These are phyloP conservation scores for Umbilicaria muhlenbergii DNA, from an alignment of 495 filamentous ascomycete species.

Conservation along the genomic window DNA sequence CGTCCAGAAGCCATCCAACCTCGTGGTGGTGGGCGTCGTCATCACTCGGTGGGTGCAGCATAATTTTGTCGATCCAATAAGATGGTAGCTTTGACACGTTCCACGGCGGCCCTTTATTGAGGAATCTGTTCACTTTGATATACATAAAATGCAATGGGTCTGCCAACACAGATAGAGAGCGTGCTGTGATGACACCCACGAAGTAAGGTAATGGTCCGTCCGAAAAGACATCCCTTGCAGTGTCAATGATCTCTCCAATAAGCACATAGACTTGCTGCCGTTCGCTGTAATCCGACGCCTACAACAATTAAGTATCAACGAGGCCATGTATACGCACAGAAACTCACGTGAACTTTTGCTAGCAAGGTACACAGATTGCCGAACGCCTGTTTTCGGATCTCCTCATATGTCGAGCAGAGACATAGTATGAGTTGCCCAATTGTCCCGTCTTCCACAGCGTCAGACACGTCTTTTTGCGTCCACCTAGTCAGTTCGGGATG, in stretches of 20 bases:
- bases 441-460: constrained; percentile 57
- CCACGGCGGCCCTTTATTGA: constrained; percentile 63
- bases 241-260: constrained; percentile 62
- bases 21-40: constrained; percentile 65
- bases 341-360: constrained; percentile 40
- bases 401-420: constrained; percentile 54
- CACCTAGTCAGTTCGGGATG: constrained; percentile 47
- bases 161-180: constrained; percentile 47
- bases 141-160: constrained; percentile 77
- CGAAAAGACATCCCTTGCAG: constrained; percentile 38
- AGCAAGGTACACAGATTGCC: constrained; percentile 48
- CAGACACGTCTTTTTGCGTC: constrained; percentile 56
- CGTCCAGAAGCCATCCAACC: constrained; percentile 64
- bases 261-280: constrained; percentile 62
- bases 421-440: constrained; percentile 52
- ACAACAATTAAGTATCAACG: constrained; percentile 6
- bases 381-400: constrained; percentile 64
- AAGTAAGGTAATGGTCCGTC: constrained; percentile 52
- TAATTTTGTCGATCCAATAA: constrained; percentile 54
- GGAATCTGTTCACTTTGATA: constrained; percentile 69
- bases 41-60: constrained; percentile 51
- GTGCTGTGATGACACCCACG: constrained; percentile 56
- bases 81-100: constrained; percentile 54
- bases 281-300: constrained; percentile 55
- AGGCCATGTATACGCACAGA: background rate